Conservation (phyloP, 2,329 filamentous ascomycete genomes). For the Juglanconis sp. region DNA sequence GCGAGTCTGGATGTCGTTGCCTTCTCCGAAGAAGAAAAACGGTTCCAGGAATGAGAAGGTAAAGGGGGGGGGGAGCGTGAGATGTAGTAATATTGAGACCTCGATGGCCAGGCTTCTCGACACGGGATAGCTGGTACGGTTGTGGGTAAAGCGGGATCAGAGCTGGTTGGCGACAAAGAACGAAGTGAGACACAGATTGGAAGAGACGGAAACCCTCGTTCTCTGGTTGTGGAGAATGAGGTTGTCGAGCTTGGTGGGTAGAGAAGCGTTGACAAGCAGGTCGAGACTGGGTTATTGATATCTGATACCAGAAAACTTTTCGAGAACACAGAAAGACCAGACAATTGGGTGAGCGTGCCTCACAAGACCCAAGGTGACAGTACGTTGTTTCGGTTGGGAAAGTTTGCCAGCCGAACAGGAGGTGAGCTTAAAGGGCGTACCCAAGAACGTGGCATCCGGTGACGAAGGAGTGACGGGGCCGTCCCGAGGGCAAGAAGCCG, state of each 20-base stretch:
- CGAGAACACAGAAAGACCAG: neutral
- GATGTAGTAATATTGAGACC: neutral
- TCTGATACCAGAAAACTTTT: neutral
- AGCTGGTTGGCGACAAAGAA: neutral
- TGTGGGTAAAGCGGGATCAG: neutral
- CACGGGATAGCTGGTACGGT: conserved; percentile 2
- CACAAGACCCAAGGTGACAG: neutral
- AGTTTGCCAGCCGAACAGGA: neutral
- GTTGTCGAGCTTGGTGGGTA: neutral
- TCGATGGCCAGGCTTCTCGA: neutral
- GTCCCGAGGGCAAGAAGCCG: conserved; percentile 4
- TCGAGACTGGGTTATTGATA: neutral
- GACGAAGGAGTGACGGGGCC: conserved; percentile 14
- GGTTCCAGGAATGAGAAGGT: neutral
- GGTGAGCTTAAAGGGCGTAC: neutral
- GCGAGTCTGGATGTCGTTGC: neutral
- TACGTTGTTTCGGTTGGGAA: neutral
- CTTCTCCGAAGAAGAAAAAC: neutral
- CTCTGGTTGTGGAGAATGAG: neutral
- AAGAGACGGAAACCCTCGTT: neutral
- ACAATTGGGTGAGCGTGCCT: neutral
- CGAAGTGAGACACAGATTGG: neutral
- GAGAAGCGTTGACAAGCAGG: neutral
- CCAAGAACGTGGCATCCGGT: neutral
- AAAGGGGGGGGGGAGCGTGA: neutral